Evolutionary conservation across 2,329 filamentous ascomycete genomes (phyloP).

Genomic region (Trichophyton benhamiae): DNA sequence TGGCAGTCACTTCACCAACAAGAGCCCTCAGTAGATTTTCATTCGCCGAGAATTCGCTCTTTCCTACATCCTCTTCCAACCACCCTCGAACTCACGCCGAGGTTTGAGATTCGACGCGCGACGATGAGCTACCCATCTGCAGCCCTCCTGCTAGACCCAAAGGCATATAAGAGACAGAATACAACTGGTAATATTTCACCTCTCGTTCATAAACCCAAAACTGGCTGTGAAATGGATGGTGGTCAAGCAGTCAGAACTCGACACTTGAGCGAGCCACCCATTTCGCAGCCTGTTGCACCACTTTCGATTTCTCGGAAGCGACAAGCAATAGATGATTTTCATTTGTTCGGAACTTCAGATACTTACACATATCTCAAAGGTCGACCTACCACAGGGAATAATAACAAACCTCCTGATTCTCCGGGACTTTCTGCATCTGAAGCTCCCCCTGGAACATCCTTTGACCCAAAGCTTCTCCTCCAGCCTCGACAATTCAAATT

Average conservation of each 20-base stretch:
- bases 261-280: not conserved
- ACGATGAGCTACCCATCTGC: conserved; percentile 23
- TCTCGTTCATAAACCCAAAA: not conserved
- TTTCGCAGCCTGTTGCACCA: not conserved
- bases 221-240: not conserved
- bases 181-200: conserved; percentile 10
- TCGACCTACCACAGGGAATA: not conserved
- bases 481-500: conserved; percentile 12
- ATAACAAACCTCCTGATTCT: not conserved
- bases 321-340: not conserved
- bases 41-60: not conserved
- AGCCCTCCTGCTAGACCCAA: conserved; percentile 34
- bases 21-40: not conserved
- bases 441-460: conserved; percentile 7
- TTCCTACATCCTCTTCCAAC: not conserved
- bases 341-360: not conserved
- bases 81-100: not conserved
- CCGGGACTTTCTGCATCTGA: not conserved
- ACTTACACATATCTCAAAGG: conserved; percentile 5
- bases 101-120: not conserved
- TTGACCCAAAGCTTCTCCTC: conserved; percentile 13
- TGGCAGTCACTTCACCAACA: not conserved
- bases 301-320: not conserved
- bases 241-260: not conserved
- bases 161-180: conserved; percentile 27